Percentiles rank a stretch among this genome's conserved stretches.
Evolutionary conservation across 352 stramenopile species (phyloP).

Genomic region (Phytopythium helicoides): DNA sequence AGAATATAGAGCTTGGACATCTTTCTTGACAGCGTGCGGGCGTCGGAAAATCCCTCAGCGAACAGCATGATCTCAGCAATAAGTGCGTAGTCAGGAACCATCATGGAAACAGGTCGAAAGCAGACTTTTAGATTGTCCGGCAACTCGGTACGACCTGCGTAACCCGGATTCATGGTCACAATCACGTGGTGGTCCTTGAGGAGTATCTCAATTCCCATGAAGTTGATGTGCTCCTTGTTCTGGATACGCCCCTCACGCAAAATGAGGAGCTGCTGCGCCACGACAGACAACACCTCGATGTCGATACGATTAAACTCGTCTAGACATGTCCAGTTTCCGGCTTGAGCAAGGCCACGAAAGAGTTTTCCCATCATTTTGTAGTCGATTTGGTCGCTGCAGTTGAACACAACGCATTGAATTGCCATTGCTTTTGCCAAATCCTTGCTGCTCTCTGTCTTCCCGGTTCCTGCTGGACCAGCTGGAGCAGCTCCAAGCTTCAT

Average conservation of each 20-base stretch:
- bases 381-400: constrained; percentile 95
- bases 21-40: constrained; percentile 93
- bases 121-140: constrained; percentile 96
- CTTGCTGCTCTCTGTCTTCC: constrained; percentile 97
- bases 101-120: constrained; percentile 96
- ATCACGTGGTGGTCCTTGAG: constrained; percentile 97
- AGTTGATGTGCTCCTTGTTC: constrained; percentile 91
- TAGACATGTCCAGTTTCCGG: constrained; percentile 88
- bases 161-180: constrained; percentile 98
- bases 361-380: constrained; percentile 98
- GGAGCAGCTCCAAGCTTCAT: constrained; percentile 93
- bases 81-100: constrained; percentile 94
- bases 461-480: constrained; percentile 92
- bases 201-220: constrained; percentile 95
- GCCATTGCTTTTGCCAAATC: constrained; percentile 94
- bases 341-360: constrained; percentile 91
- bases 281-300: constrained; percentile 93
- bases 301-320: constrained; percentile 96
- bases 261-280: constrained; percentile 89
- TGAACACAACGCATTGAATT: constrained; percentile 95
- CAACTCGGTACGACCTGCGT: constrained; percentile 94
- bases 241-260: constrained; percentile 77
- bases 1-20: constrained; percentile 95
- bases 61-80: constrained; percentile 98
- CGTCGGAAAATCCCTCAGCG: constrained; percentile 94